Evolutionary conservation across 2,329 filamentous ascomycete species (phyloP).

Genomic region (Drechslerella dactyloides): DNA sequence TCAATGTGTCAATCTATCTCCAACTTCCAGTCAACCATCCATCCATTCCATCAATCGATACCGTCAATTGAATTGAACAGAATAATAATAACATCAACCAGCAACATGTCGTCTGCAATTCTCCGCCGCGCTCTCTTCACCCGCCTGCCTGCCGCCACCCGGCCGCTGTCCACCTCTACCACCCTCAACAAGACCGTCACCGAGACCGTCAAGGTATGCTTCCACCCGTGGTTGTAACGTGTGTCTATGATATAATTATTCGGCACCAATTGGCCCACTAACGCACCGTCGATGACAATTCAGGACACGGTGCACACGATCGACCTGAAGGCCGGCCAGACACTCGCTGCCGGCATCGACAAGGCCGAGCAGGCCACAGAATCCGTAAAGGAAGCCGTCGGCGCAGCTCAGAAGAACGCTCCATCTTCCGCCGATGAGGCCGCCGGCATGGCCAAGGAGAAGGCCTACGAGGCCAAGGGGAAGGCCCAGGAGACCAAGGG

Average conservation of each 20-base stretch:
- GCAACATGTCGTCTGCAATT: constrained; percentile 43
- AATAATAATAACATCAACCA: background rate
- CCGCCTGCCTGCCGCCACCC: constrained; percentile 24
- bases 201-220: constrained; percentile 34
- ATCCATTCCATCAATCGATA: background rate
- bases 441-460: constrained; percentile 33
- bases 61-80: background rate
- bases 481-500: constrained; percentile 22
- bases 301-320: constrained; percentile 39
- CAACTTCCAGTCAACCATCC: background rate
- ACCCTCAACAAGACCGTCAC: constrained; percentile 24
- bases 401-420: constrained; percentile 8
- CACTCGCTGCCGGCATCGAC: constrained; percentile 39
- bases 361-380: constrained; percentile 29
- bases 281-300: background rate
- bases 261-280: background rate
- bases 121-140: constrained; percentile 36
- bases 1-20: background rate
- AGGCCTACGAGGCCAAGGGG: constrained; percentile 22
- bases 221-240: too few species aligned
- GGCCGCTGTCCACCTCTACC: constrained; percentile 39
- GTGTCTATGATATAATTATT: too few species aligned
- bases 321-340: constrained; percentile 31
- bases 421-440: constrained; percentile 35
- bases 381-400: constrained; percentile 34